Percentiles rank a stretch among this genome's conserved stretches.
Evolutionary conservation across 768 basidiomycete genomes (phyloP).

Genomic region (Russula sp.): DNA sequence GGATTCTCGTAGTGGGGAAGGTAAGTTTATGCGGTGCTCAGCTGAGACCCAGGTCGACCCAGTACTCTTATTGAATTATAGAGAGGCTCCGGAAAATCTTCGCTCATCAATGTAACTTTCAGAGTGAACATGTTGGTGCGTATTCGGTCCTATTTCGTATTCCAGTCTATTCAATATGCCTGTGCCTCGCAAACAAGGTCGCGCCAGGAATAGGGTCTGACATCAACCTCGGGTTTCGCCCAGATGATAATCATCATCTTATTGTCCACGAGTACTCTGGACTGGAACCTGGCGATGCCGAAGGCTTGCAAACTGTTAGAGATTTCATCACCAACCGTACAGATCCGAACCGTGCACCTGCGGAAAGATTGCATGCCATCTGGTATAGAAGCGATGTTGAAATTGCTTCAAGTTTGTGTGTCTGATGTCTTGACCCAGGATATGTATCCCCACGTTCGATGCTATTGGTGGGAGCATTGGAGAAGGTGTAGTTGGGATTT

Average conservation of each 20-base stretch:
- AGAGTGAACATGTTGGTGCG: neutral
- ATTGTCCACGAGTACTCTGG: constrained; percentile 4
- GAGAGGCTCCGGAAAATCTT: constrained; percentile 3
- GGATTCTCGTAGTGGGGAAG: constrained; percentile 9
- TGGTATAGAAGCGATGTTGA: constrained; percentile 1
- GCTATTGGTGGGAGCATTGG: neutral
- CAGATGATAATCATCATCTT: constrained; percentile 2
- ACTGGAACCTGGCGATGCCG: neutral
- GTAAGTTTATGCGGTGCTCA: neutral
- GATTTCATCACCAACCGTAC: neutral
- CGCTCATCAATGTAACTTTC: neutral
- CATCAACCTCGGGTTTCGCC: neutral
- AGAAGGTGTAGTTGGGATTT: neutral
- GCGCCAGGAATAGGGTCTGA: neutral
- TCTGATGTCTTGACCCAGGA: neutral
- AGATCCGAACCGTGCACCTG: neutral
- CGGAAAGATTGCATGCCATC: constrained; percentile 3
- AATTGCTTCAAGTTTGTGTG: neutral
- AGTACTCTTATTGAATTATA: neutral
- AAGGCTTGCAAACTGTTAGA: neutral
- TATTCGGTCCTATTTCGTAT: neutral
- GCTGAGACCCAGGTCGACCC: neutral
- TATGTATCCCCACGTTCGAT: neutral
- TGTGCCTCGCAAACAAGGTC: neutral
- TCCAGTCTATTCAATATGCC: neutral